phyloP scores from a whole-genome alignment of 106 monocot species.

The Xerophyta viscosa region DNA sequence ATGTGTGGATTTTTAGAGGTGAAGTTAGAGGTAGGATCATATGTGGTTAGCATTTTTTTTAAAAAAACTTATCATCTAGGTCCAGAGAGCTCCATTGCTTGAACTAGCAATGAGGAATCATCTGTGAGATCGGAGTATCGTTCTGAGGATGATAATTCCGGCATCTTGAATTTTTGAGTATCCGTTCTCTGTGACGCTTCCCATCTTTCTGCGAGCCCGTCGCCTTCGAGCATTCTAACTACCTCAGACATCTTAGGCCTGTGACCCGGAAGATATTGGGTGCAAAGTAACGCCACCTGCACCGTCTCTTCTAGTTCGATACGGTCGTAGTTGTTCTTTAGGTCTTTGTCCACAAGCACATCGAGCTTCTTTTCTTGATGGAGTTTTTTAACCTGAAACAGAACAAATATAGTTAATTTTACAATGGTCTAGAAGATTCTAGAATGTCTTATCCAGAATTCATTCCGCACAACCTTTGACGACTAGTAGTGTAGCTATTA shows the following conservation, averaged over 20 bases:
- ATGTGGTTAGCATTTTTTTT: too few species aligned
- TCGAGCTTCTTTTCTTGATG: slow-evolving; percentile 57
- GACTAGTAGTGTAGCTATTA: too few species aligned
- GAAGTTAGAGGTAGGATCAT: too few species aligned
- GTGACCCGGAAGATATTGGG: slow-evolving; percentile 50
- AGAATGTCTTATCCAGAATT: too few species aligned
- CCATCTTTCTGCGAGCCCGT: slow-evolving; percentile 68
- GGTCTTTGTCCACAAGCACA: slow-evolving; percentile 56
- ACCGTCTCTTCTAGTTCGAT: slow-evolving; percentile 67
- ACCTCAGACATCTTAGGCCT: slow-evolving; percentile 81
- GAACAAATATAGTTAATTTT: not conserved
- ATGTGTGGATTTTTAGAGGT: too few species aligned
- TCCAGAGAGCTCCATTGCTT: slow-evolving; percentile 92
- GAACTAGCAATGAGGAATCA: slow-evolving; percentile 60
- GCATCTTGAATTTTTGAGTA: slow-evolving; percentile 19
- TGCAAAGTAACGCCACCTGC: slow-evolving; percentile 66
- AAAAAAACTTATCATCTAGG: slow-evolving; percentile 71
- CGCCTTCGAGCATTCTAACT: slow-evolving; percentile 75
- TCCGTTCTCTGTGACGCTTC: slow-evolving; percentile 55
- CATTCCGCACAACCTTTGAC: too few species aligned
- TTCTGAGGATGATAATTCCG: slow-evolving; percentile 34
- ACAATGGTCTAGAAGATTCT: not conserved
- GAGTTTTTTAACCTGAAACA: slow-evolving; percentile 56
- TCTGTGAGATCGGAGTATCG: slow-evolving; percentile 65
- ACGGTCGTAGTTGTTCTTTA: slow-evolving; percentile 40